Percentiles rank a stretch among this genome's conserved stretches.
phyloP scores from a whole-genome alignment of 352 stramenopile species.

The Pythium angustatum region DNA sequence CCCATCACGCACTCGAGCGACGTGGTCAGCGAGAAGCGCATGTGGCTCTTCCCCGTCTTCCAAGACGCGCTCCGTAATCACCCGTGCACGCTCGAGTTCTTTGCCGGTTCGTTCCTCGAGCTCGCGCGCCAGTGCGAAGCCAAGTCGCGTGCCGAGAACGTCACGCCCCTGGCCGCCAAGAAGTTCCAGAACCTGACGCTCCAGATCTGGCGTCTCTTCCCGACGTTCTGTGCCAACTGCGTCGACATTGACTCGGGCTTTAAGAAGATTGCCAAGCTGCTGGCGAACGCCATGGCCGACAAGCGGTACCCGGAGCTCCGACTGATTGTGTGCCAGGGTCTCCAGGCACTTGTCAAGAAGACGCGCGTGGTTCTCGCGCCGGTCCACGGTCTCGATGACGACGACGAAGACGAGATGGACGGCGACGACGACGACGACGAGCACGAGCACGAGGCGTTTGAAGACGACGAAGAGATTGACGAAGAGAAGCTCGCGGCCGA shows the following conservation, averaged over 20 bases:
- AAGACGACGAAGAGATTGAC: constrained; percentile 63
- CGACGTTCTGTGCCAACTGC: constrained; percentile 70
- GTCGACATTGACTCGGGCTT: constrained; percentile 79
- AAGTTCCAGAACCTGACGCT: constrained; percentile 78
- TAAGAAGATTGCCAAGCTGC: constrained; percentile 85
- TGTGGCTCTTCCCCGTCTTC: constrained; percentile 83
- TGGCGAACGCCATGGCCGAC: constrained; percentile 86
- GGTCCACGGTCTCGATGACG: constrained; percentile 40
- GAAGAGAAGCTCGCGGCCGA: constrained; percentile 77
- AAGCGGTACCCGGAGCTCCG: constrained; percentile 85
- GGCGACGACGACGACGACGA: constrained; percentile 51
- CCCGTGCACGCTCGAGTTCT: constrained; percentile 73
- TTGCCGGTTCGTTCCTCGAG: constrained; percentile 61
- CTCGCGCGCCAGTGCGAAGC: constrained; percentile 75
- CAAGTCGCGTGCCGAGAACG: constrained; percentile 61
- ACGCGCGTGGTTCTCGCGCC: constrained; percentile 50
- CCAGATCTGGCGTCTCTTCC: constrained; percentile 83
- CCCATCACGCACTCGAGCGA: constrained; percentile 70
- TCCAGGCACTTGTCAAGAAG: constrained; percentile 78
- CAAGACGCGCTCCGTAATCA: constrained; percentile 58
- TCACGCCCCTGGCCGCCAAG: constrained; percentile 68
- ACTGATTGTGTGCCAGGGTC: constrained; percentile 82
- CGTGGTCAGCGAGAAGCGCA: constrained; percentile 71
- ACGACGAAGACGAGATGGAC: constrained; percentile 48
- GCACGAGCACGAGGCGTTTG: constrained; percentile 51